Evolutionary conservation across 768 basidiomycete species (phyloP).

Genomic region (Tulasnella calospora): DNA sequence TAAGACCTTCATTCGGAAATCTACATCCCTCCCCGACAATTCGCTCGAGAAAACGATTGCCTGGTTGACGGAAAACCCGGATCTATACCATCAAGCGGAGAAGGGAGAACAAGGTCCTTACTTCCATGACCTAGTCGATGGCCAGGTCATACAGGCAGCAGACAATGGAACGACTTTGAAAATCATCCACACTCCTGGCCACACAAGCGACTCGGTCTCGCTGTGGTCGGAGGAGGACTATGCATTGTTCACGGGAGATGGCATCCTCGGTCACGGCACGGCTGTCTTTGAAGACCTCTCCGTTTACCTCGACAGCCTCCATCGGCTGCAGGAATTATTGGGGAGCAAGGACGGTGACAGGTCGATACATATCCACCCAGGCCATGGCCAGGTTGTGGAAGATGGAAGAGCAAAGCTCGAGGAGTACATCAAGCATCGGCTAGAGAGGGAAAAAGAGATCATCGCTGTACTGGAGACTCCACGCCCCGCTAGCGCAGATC

Average conservation of each 20-base stretch:
- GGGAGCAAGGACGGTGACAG: not conserved
- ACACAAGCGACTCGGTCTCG: conserved; percentile 80
- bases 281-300: conserved; percentile 82
- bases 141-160: conserved; percentile 46
- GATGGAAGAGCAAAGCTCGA: conserved; percentile 58
- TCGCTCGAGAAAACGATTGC: conserved; percentile 37
- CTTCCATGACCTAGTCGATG: conserved; percentile 57
- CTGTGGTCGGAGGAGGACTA: conserved; percentile 63
- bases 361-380: conserved; percentile 64
- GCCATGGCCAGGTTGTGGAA: conserved; percentile 74
- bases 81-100: conserved; percentile 45
- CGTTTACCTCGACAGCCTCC: conserved; percentile 61
- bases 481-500: conserved; percentile 28
- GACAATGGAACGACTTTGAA: conserved; percentile 41
- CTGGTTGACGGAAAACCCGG: conserved; percentile 41
- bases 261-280: conserved; percentile 84
- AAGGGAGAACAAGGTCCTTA: conserved; percentile 35
- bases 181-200: conserved; percentile 83
- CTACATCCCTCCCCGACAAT: conserved; percentile 23
- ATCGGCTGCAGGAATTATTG: conserved; percentile 45
- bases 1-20: conserved; percentile 4
- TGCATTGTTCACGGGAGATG: conserved; percentile 85
- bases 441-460: conserved; percentile 76
- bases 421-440: conserved; percentile 73
- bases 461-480: conserved; percentile 46